Evolutionary conservation across 495 filamentous ascomycete genomes (phyloP).

Genomic region (Aspergillus kassunensis): DNA sequence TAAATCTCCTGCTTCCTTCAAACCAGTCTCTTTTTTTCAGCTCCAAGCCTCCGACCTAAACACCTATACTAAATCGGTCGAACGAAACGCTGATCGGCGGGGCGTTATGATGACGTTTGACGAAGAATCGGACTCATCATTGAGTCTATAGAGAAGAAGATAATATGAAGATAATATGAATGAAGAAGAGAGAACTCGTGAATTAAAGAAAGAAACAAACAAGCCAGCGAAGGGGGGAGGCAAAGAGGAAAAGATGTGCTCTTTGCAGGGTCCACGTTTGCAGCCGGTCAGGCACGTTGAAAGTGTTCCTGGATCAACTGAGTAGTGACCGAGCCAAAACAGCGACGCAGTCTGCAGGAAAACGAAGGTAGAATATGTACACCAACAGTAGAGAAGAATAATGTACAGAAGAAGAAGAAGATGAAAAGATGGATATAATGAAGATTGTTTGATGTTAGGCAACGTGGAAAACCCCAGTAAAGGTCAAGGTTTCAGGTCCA

Average conservation of each 20-base stretch:
- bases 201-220: conserved; percentile 12
- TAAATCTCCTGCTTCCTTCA: not conserved
- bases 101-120: conserved; percentile 10
- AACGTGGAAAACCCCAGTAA: not conserved
- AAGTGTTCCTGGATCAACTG: too few species aligned
- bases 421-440: not conserved
- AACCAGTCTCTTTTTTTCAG: not conserved
- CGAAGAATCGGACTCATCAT: conserved; percentile 10
- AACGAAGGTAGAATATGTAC: not conserved
- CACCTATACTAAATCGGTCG: conserved; percentile 1
- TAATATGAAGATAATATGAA: conserved; percentile 8
- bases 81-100: conserved; percentile 1
- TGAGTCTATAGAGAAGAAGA: not conserved
- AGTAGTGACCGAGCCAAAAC: not conserved
- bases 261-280: conserved; percentile 8
- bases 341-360: not conserved
- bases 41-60: not conserved
- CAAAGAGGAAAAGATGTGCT: not conserved
- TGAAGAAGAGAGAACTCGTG: conserved; percentile 7
- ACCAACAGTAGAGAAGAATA: not conserved
- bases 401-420: not conserved
- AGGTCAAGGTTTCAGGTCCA: too few species aligned
- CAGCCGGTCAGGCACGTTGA: conserved; percentile 7
- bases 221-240: conserved; percentile 8
- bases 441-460: not conserved